phyloP scores from a whole-genome alignment of 108 stramenopile genomes.

The Parietichytrium sp. region DNA sequence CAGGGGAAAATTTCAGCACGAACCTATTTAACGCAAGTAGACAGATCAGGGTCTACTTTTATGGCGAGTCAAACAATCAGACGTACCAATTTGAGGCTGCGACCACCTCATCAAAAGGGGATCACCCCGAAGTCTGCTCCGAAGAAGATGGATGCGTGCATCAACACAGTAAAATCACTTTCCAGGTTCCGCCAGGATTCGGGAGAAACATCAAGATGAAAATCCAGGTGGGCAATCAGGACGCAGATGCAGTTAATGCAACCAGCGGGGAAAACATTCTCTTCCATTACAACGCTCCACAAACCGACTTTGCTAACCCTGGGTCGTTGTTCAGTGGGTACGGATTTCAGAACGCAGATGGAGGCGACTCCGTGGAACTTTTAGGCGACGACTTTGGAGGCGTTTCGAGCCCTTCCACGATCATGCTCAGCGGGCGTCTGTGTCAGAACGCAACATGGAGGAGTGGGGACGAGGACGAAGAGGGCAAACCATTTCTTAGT shows the following conservation, averaged over 20 bases:
- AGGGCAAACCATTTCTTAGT: not conserved
- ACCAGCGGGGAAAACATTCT: not conserved
- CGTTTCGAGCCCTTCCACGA: not conserved
- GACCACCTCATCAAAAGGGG: not conserved
- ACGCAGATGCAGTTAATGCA: not conserved
- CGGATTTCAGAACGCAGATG: constrained; percentile 4
- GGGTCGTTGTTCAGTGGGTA: not conserved
- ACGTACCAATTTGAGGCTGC: not conserved
- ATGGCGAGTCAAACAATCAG: not conserved
- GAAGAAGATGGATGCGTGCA: not conserved
- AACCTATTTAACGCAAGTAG: not conserved
- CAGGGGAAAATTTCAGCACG: constrained; percentile 5
- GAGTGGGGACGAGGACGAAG: not conserved
- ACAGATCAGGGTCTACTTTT: not conserved
- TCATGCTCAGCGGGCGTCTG: not conserved
- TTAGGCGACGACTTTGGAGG: not conserved
- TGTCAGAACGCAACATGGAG: not conserved
- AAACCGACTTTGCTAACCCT: not conserved
- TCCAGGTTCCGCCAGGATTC: constrained; percentile 22
- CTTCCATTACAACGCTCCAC: not conserved
- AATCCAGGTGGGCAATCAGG: constrained; percentile 19
- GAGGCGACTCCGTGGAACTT: not conserved
- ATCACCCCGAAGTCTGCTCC: not conserved
- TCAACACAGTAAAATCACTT: not conserved
- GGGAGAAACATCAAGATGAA: not conserved